Evolutionary conservation across 2,329 filamentous ascomycete species (phyloP), one percentile per base, ranked within the genome.

Genomic region (Epichloe sibirici): DNA sequence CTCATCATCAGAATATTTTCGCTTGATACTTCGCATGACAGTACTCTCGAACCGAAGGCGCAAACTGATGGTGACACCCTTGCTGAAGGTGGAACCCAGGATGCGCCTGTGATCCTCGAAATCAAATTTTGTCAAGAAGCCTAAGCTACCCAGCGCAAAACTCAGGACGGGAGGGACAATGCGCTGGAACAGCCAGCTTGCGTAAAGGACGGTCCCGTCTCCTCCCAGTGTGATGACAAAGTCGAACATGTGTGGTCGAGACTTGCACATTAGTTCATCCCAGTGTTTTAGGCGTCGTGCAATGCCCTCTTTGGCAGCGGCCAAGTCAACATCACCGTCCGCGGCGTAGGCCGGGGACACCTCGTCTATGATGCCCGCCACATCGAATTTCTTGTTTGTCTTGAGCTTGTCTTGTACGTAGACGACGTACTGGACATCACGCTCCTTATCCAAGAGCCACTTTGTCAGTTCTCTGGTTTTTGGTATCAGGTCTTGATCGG

Each of bases 61-160:
- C 56, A 98, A 70, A 61, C 88, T 94, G 17, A 97, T 88, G 0
- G 86, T 93, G 21, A 97, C 86, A 6, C 93, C 93, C 54, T 94
- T 84, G 42, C 73, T 75, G 59, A 96, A 93, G 0, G 87, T 83
- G 45, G 75, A 79, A 3, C 75, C 79, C 35, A 96, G 74, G 2
- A 81, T 94, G 13, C 76, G 69, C 56, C 79, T 73, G 59, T 88
- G 89, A 4, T 86, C 73, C 13, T 83, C 81, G 66, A 90, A 98
- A 66, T 97, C 90, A 65, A 97, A 97, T 64, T 96, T 96, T 28
- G 93, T 97, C 58, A 98, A 72, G 64, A 98, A 98, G 0, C 93
- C 93, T 5, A 98, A 74, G 25, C 90, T 95, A 8, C 93, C 93
- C 9, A 97, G 74, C 1, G 90, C 81, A 66, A 98, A 97, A 56